Base-by-base conservation (phyloP, 495 filamentous ascomycete species). In the Aspergillus sclerotiicarbonarius region DNA sequence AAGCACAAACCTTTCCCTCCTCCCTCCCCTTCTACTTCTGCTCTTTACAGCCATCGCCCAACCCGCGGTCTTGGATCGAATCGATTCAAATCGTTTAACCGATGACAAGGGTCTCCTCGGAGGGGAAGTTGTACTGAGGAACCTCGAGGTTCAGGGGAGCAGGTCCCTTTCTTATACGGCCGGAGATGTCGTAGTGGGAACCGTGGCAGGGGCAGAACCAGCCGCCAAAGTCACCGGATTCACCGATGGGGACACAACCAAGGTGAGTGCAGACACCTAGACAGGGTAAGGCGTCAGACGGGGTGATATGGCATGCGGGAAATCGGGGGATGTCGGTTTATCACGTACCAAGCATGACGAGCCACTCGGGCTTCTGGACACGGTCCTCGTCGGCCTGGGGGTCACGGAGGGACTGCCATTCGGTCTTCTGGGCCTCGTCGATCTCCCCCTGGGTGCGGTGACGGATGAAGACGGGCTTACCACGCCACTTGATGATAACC, bases 121-220 rank as follows among this genome's bases (percentile, higher is more conserved):
- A 86, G 61, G 87, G 81, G 82, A 95, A 92, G 62, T 85, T 87
- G 81, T 99, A 99, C 68, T 69, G 64, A 59, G 94, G 94, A 62
- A 99, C 85, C 84, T 96, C 94, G 67, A 99, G 83, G 82, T 99
- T 99, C 68, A 98, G 82, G 60, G 94, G 94, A 54, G 94, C 94
- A 49, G 94, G 94, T 20, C 94, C 94, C 83, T 89, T 96, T 76
- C 94, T 86, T 79, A 92, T 88, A 73, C 94, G 90, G 71, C 94
- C 94, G 59, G 91, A 96, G 77, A 99, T 96, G 77, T 99, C 94
- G 84, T 99, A 99, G 82, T 99, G 94, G 56, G 92, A 96, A 72
- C 94, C 94, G 84, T 99, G 94, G 87, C 94, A 99, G 60, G 94
- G 94, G 82, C 94, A 99, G 87, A 99, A 99, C 94, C 94, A 99